Percentiles rank a stretch among this genome's conserved stretches.
Conservation (phyloP, 192 early-diverging fungal genomes). For the Entomortierella parvispora region DNA sequence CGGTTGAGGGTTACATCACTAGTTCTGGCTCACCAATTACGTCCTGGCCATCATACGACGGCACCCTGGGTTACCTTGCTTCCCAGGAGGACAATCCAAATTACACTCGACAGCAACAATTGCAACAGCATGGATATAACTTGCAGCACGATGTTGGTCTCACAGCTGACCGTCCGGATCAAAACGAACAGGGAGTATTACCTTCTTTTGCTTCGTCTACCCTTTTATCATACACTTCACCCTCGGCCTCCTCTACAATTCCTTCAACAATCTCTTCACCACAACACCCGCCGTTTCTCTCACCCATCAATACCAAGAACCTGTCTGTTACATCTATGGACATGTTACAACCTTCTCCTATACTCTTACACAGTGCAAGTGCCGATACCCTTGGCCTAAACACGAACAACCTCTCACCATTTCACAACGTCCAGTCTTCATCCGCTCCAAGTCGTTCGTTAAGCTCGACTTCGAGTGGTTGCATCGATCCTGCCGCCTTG, state of each 20-base stretch:
- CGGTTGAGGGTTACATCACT: neutral
- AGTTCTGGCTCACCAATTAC: conserved; percentile 6
- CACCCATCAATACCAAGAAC: neutral
- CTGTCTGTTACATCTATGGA: neutral
- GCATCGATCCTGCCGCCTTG: conserved; percentile 19
- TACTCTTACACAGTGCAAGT: too few species aligned
- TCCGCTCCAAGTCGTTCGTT: conserved; percentile 17
- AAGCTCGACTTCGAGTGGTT: conserved; percentile 6
- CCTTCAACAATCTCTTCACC: neutral
- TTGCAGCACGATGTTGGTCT: neutral
- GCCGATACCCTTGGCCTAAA: neutral
- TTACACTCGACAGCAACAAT: conserved; percentile 4
- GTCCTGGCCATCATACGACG: conserved; percentile 23
- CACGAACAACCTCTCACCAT: conserved; percentile 6
- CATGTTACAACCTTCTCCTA: conserved; percentile 1
- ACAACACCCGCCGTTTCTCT: neutral
- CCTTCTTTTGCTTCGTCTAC: neutral
- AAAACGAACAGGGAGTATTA: conserved; percentile 3
- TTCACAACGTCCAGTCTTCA: neutral
- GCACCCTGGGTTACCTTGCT: neutral
- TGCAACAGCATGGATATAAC: neutral
- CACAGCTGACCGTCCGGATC: too few species aligned
- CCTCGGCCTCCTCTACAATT: neutral
- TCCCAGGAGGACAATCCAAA: neutral
- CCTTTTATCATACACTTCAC: neutral